A percentile compares a stretch with the other conserved stretches of the same genome.
Conservation (phyloP, 2,329 filamentous ascomycete species). For the Epicoccum sorghinum region DNA sequence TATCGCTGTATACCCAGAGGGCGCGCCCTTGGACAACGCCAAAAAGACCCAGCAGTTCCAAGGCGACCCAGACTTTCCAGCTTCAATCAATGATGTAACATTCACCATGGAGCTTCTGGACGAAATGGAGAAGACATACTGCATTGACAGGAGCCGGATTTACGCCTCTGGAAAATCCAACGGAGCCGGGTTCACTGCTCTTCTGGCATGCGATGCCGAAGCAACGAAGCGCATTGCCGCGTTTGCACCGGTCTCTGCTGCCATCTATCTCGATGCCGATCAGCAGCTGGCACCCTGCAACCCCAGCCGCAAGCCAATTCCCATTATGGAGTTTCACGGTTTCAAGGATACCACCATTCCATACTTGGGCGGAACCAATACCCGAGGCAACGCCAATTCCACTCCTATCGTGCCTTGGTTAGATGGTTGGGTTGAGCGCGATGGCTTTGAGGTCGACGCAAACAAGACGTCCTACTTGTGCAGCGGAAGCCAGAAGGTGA, state of each 20-base stretch:
- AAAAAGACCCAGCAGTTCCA: conserved; percentile 46
- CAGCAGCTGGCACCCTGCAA: conserved; percentile 36
- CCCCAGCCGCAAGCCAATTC: conserved; percentile 38
- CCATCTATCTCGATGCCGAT: conserved; percentile 49
- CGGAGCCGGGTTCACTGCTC: conserved; percentile 58
- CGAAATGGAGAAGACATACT: conserved; percentile 50
- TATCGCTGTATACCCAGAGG: conserved; percentile 55
- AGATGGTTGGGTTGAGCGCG: conserved; percentile 47
- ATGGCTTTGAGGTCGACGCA: conserved; percentile 34
- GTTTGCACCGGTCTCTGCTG: conserved; percentile 57
- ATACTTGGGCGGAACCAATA: conserved; percentile 47
- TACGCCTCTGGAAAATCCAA: conserved; percentile 62
- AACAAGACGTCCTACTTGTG: conserved; percentile 40
- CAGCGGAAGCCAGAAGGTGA: conserved; percentile 35
- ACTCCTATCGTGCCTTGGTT: conserved; percentile 38
- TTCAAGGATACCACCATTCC: conserved; percentile 49
- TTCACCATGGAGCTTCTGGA: conserved; percentile 54
- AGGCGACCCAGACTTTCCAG: conserved; percentile 50
- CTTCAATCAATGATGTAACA: conserved; percentile 51
- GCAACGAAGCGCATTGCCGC: conserved; percentile 55
- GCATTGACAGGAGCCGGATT: conserved; percentile 53
- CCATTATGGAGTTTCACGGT: conserved; percentile 55
- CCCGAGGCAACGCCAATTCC: conserved; percentile 26
- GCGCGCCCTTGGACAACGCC: conserved; percentile 30
- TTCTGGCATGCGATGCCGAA: conserved; percentile 55